Evolutionary conservation across 2,329 filamentous ascomycete genomes (phyloP), one percentile per base, ranked within the genome.

Genomic region (Colletotrichum orbiculare): DNA sequence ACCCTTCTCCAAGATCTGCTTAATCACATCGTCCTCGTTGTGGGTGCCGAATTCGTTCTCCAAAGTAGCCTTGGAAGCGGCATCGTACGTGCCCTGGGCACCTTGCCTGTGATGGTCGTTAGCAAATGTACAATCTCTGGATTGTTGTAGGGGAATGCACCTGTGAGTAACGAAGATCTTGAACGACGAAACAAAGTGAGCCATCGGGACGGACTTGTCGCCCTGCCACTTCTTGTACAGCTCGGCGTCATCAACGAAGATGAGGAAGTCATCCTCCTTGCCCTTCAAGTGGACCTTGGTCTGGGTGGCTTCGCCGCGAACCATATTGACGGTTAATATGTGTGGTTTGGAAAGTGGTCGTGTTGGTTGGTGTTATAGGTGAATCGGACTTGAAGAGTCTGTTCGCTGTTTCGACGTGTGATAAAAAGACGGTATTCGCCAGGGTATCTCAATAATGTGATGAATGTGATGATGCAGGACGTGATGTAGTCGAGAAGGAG

Each of bases 121-220:
- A 66, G 64, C 47, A 13, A 9, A 13, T 47, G 9, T 8, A 2
- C 4, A 9, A 25, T 5, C 25, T 12, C 8, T 17, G 13, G 6
- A 9, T n/a, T 46, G 15, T 34, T 10, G 25, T 35, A 25, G 12
- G 49, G 35, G 2, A 11, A 83, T 91, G 82, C 85, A 97, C 94
- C 90, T 91, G 83, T 96, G 92, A 41, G 94, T 97, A 47, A 91
- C 83, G 74, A 97, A 97, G 74, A 99, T 85, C 85, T 97, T 92
- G 85, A 93, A 98, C 8, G 91, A 86, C 64, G 90, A 93, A 60
- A 98, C 86, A 61, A 99, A 94, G 73, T 97, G 89, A 2, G 92
- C 86, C 52, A 98, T 82, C 42, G 96, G 91, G 37, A 96, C 82
- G 37, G 86, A 89, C 75, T 87, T 89, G 83, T 98, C 95, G 5